phyloP scores from a whole-genome alignment of 495 filamentous ascomycete genomes.

The Elasticomyces elasticus region DNA sequence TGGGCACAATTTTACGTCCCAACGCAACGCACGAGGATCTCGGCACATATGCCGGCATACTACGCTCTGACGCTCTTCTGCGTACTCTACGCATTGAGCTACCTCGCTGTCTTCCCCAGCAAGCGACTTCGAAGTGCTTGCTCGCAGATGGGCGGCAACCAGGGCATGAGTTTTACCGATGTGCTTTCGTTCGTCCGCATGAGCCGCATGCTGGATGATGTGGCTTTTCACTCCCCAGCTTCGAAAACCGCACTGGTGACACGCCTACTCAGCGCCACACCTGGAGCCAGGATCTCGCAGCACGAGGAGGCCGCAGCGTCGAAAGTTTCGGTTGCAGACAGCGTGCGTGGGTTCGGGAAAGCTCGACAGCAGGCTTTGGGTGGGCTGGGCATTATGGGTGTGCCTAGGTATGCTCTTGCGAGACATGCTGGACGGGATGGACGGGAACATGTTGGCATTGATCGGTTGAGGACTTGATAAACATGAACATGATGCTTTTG shows the following conservation, averaged over 20 bases:
- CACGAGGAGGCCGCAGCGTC: conserved; percentile 1
- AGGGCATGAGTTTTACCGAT: conserved; percentile 59
- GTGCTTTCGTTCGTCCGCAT: conserved; percentile 65
- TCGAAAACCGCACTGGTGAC: conserved; percentile 56
- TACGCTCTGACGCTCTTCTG: conserved; percentile 58
- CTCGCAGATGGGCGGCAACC: conserved; percentile 42
- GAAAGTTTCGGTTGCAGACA: conserved; percentile 13
- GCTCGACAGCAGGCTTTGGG: conserved; percentile 20
- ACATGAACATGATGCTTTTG: background rate
- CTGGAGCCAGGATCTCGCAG: background rate
- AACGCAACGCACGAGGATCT: conserved; percentile 50
- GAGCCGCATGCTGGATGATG: conserved; percentile 57
- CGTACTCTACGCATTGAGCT: conserved; percentile 48
- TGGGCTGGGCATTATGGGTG: background rate
- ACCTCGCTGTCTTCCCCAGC: conserved; percentile 19
- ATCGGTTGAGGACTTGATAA: conserved; percentile 35
- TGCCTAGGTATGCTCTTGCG: conserved; percentile 48
- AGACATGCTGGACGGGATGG: conserved; percentile 52
- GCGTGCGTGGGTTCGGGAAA: conserved; percentile 32
- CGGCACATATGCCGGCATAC: conserved; percentile 57
- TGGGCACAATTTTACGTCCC: conserved; percentile 58
- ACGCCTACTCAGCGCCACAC: conserved; percentile 39
- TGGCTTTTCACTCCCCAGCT: conserved; percentile 49
- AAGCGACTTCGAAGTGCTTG: conserved; percentile 40
- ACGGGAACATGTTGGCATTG: conserved; percentile 56